phyloP scores from a whole-genome alignment of 345 rosid genomes.

The Bretschneidera sinensis region DNA sequence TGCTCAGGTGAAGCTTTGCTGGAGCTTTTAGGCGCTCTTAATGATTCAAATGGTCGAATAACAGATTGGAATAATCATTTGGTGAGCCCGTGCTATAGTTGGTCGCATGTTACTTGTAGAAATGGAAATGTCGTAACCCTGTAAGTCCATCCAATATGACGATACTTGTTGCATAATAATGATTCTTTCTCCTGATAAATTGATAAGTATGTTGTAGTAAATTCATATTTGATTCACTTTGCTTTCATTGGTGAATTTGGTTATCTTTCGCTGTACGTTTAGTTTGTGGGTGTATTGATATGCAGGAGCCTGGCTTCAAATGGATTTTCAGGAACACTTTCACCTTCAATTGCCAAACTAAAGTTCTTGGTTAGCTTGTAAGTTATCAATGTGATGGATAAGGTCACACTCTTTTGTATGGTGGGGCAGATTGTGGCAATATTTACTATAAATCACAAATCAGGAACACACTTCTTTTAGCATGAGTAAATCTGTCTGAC shows the following conservation, averaged over 20 bases:
- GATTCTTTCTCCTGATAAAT: neutral
- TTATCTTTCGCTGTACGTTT: conserved; percentile 6
- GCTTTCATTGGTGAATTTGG: conserved; percentile 1
- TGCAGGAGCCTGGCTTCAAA: conserved; percentile 63
- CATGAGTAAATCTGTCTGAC: no score
- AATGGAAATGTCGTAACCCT: conserved; percentile 60
- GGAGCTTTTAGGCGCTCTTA: conserved; percentile 47
- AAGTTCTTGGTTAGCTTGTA: conserved; percentile 72
- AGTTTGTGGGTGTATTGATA: conserved; percentile 14
- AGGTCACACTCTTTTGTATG: neutral
- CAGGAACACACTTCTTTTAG: no score
- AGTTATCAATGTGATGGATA: conserved; percentile 19
- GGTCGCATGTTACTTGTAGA: conserved; percentile 77
- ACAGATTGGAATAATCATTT: conserved; percentile 55
- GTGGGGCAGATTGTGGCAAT: neutral
- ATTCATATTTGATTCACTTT: neutral
- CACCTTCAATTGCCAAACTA: conserved; percentile 60
- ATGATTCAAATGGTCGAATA: conserved; percentile 42
- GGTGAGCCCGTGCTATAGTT: conserved; percentile 86
- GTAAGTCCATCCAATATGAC: conserved; percentile 40
- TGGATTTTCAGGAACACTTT: conserved; percentile 81
- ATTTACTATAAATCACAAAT: neutral
- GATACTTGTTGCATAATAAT: conserved; percentile 4
- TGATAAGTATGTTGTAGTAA: neutral
- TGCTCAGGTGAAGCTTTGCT: conserved; percentile 68